Conservation (phyloP, 1,284 basidiomycete genomes). For the Pseudozyma sp. region DNA sequence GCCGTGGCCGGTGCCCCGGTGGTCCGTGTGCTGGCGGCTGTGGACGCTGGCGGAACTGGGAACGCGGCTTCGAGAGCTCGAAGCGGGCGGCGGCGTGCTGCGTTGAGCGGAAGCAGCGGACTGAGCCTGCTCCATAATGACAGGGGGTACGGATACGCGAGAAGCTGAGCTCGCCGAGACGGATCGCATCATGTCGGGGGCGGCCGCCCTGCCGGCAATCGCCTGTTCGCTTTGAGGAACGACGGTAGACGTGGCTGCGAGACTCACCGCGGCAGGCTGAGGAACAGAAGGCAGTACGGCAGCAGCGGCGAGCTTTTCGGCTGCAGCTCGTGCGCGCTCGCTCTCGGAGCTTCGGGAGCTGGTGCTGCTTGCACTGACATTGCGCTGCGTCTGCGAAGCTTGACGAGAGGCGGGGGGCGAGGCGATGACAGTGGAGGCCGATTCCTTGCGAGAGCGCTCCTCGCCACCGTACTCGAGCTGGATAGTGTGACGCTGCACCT, state of each 20-base stretch:
- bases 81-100: slow-evolving; percentile 4
- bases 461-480: slow-evolving; percentile 62
- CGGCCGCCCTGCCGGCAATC: slow-evolving; percentile 17
- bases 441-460: slow-evolving; percentile 36
- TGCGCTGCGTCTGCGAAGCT: slow-evolving; percentile 29
- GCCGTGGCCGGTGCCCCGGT: neutral
- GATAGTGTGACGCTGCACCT: slow-evolving; percentile 63
- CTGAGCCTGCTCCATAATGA: slow-evolving; percentile 36
- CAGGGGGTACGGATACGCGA: slow-evolving; percentile 37
- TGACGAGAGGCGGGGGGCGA: slow-evolving; percentile 33
- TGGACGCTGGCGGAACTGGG: slow-evolving; percentile 27
- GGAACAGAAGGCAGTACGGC: slow-evolving; percentile 35
- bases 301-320: slow-evolving; percentile 44
- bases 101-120: slow-evolving; percentile 4
- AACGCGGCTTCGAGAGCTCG: slow-evolving; percentile 18
- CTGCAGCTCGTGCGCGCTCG: slow-evolving; percentile 31
- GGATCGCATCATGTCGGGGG: slow-evolving; percentile 41
- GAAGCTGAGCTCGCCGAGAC: slow-evolving; percentile 38
- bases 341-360: slow-evolving; percentile 16
- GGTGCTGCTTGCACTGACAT: slow-evolving; percentile 38
- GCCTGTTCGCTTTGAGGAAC: slow-evolving; percentile 37
- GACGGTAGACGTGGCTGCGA: slow-evolving; percentile 25
- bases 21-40: slow-evolving; percentile 13
- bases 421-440: slow-evolving; percentile 10
- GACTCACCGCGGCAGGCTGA: slow-evolving; percentile 25